Evolutionary conservation across 2,329 filamentous ascomycete genomes (phyloP), one percentile per base, ranked within the genome.

Genomic region (Fusarium sp.): DNA sequence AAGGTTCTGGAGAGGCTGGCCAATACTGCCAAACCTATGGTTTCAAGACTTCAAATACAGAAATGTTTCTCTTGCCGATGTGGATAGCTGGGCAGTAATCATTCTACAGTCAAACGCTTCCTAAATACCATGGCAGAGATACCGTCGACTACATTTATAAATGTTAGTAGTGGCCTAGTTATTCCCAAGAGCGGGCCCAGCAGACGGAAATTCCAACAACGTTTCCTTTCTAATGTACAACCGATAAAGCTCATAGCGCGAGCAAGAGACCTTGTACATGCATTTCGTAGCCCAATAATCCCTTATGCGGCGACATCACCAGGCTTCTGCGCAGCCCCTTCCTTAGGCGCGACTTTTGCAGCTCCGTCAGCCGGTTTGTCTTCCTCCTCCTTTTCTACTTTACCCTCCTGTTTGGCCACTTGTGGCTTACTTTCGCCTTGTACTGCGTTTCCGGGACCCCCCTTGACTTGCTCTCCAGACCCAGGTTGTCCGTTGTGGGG

Each of bases 61-160:
- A 47, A 46, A 49, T 28, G 19, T 48, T 32, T 43, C 19, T 56
- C 55, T 50, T 61, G 56, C 61, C 54, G 5, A 26, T 39, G 20
- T 59, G 37, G 46, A 47, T 64, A 62, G 57, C 44, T 64, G 62
- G 59, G 43, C 60, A 65, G 46, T 60, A 44, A 37, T 40, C 62
- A 28, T 59, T 62, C 54, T 64, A 64, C 53, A 66, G 50, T 70
- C 67, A 63, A 60, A 74, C 71, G 71, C 71, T 71, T 63, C 62
- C 62, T 67, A 68, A 57, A 65, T 64, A 39, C 46, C 22, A 24
- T 19, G n/a, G 17, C 24, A n/a, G 50, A 41, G 37, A 51, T 37
- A 45, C 35, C 62, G 39, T 57, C 35, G 47, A 32, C 32, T 41
- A 46, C 50, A 44, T 45, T 40, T 53, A 55, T 37, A 53, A 41